These are phyloP conservation scores for Rhizopogon vulgaris DNA, from an alignment of 768 basidiomycete genomes.

Conservation along the genomic window DNA sequence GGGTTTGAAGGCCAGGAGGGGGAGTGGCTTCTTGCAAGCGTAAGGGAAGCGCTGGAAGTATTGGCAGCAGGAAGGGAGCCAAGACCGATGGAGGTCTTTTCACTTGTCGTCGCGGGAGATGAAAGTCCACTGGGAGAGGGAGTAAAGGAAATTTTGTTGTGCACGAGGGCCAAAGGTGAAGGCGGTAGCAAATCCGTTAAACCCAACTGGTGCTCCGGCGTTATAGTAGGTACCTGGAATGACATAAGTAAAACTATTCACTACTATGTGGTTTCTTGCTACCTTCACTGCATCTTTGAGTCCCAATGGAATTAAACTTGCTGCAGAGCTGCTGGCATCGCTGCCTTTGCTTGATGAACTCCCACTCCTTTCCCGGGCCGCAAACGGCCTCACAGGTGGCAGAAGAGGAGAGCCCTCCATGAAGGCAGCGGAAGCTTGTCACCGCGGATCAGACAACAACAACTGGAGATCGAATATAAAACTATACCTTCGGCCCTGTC, in stretches of 20 bases:
- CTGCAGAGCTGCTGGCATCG: conserved; percentile 22
- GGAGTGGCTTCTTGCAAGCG: conserved; percentile 26
- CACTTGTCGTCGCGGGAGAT: conserved; percentile 14
- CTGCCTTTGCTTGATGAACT: conserved; percentile 38
- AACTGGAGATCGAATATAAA: not conserved
- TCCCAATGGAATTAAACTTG: conserved; percentile 42
- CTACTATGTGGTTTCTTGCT: conserved; percentile 1
- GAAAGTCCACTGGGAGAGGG: conserved; percentile 35
- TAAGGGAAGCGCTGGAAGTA: conserved; percentile 36
- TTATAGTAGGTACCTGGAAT: conserved; percentile 54
- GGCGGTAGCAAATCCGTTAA: conserved; percentile 69
- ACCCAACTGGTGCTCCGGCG: conserved; percentile 65
- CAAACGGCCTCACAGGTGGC: conserved; percentile 42
- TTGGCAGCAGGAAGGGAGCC: conserved; percentile 26
- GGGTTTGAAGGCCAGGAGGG: conserved; percentile 20
- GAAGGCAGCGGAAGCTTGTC: conserved; percentile 47
- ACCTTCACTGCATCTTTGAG: conserved; percentile 75
- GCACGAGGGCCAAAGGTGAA: conserved; percentile 49
- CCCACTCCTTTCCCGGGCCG: conserved; percentile 42
- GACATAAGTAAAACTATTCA: not conserved
- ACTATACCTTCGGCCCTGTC: not conserved
- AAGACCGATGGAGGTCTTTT: conserved; percentile 16
- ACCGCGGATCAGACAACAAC: conserved; percentile 28
- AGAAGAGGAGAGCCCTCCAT: conserved; percentile 42
- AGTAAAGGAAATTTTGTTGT: conserved; percentile 30